Percentiles rank a stretch among this genome's conserved stretches.
phyloP scores from a whole-genome alignment of 345 rosid genomes.

The Firmiana major region DNA sequence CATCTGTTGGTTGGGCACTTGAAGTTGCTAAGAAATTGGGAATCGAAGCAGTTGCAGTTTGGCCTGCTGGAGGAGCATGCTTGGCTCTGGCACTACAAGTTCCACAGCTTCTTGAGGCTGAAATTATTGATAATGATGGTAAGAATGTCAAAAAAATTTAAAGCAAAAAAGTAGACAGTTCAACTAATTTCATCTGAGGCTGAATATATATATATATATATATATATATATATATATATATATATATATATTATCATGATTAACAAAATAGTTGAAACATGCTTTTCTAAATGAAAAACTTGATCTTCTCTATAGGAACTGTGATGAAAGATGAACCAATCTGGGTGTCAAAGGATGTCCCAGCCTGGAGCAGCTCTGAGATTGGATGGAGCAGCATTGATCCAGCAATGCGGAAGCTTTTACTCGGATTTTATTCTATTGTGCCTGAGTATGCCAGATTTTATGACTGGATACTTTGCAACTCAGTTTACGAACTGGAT shows the following conservation, averaged over 20 bases:
- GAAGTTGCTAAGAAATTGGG: constrained; percentile 7
- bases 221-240: too few species aligned
- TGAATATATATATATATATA: too few species aligned
- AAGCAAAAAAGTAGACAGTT: too few species aligned
- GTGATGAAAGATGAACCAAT: background rate
- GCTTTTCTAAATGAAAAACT: too few species aligned
- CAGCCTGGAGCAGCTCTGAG: background rate
- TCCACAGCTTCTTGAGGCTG: constrained; percentile 22
- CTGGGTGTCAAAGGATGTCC: background rate
- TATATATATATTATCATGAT: too few species aligned
- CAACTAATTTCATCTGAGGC: too few species aligned
- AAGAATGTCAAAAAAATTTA: too few species aligned
- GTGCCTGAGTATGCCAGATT: too few species aligned
- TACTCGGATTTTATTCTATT: background rate
- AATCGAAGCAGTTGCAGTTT: background rate
- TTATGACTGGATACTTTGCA: background rate
- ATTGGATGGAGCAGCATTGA: background rate
- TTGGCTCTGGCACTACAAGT: constrained; percentile 7
- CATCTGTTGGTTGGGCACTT: constrained; percentile 18
- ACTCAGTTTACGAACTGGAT: background rate
- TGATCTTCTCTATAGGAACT: background rate
- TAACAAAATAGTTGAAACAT: too few species aligned
- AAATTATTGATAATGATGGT: constrained; percentile 21
- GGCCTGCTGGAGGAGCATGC: too few species aligned
- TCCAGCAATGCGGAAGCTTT: background rate